Conservation (phyloP, 768 basidiomycete species). For the Xerocomus brunneocitrinus region DNA sequence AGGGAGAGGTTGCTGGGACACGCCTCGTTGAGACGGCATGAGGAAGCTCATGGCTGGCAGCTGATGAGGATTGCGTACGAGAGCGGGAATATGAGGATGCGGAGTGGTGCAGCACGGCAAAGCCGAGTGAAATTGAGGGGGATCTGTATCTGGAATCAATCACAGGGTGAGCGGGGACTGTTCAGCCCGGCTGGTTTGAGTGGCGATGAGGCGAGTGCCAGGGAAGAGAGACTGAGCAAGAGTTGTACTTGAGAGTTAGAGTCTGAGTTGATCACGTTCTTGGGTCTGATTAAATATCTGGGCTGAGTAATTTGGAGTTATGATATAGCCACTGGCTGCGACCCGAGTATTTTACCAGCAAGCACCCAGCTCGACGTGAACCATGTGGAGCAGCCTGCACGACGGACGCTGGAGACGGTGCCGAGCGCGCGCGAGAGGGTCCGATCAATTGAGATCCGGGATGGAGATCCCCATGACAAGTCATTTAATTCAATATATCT, state of each 20-base stretch:
- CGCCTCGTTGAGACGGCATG: constrained; percentile 34
- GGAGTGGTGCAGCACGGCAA: constrained; percentile 12
- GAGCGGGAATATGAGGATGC: constrained; percentile 20
- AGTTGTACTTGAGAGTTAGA: constrained; percentile 11
- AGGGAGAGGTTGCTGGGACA: constrained; percentile 23
- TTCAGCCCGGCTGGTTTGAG: neutral
- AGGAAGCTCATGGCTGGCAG: constrained; percentile 30
- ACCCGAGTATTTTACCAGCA: neutral
- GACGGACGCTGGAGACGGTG: constrained; percentile 16
- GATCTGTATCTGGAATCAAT: constrained; percentile 17
- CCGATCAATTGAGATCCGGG: constrained; percentile 29
- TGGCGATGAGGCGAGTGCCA: constrained; percentile 1
- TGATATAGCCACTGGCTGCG: neutral
- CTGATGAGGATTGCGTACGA: constrained; percentile 21
- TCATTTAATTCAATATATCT: neutral
- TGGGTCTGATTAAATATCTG: constrained; percentile 5
- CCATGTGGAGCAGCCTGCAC: constrained; percentile 1
- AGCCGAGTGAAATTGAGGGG: constrained; percentile 13
- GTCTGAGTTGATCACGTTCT: constrained; percentile 19
- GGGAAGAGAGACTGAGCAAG: neutral
- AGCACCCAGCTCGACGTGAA: neutral
- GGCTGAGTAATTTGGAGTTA: constrained; percentile 2
- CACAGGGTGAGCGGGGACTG: neutral
- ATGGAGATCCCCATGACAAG: constrained; percentile 18
- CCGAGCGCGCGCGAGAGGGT: constrained; percentile 17